Evolutionary conservation across 805 yeast genomes (phyloP), one percentile per base, ranked within the genome.

Genomic region (Zygosaccharomyces lentus): DNA sequence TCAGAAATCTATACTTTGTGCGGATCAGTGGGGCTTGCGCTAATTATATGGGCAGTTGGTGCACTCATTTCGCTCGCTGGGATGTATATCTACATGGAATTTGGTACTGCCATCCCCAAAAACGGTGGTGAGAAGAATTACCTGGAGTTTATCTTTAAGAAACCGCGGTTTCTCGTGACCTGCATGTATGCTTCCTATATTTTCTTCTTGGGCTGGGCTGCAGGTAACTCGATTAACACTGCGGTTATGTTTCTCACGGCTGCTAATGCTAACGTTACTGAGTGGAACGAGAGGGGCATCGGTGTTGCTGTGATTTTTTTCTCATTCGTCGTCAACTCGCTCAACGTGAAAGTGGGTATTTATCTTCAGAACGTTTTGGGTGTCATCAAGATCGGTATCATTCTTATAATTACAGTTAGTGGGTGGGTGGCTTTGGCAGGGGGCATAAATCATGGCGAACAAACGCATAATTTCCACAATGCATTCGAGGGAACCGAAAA

Each of bases 101-200:
- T 84, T 62, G 95, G 95, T 12, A 77, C 84, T 4, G 82, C 82
- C 35, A 78, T 84, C 47, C 87, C 87, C 38, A 77, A 84, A 67
- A 85, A 86, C 58, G 95, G 95, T 54, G 96, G 93, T 54, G 95
- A 87, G 60, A 85, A 84, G 66, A 84, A 84, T 58, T 87, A 87
- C 61, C 67, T 87, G 55, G 93, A 86, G 62, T 82, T 75, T 55
- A 77, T 84, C 41, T 87, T 73, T 68, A 73, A 72, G 41, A 79
- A 76, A 55, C 95, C 95, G 34, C 75, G 70, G 61, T 84, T 82
- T 59, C 70, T 87, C 48, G 75, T 82, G 37, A 81, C 86, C 23
- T 78, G 76, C 15, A 71, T 78, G 70, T 81, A 77, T 52, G 89
- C 87, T 0, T 71, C 89, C 2, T 83, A 84, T 58, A 80, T 81